phyloP scores from a whole-genome alignment of 1,284 basidiomycete species.

The Melampsora americana region DNA sequence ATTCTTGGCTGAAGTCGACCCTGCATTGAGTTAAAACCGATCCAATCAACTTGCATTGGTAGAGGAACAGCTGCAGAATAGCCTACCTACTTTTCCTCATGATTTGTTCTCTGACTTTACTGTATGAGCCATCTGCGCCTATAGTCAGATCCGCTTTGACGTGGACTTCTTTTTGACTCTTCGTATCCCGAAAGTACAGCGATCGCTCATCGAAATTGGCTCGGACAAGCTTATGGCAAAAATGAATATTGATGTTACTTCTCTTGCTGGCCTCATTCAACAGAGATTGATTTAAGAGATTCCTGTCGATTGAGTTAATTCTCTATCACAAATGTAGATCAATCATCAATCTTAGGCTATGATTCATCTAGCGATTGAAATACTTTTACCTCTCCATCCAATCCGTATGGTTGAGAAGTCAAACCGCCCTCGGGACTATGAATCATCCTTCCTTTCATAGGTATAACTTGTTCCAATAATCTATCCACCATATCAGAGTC shows the following conservation, averaged over 20 bases:
- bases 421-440: conserved; percentile 66
- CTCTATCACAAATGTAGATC: conserved; percentile 66
- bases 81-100: conserved; percentile 81
- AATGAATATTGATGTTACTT: conserved; percentile 68
- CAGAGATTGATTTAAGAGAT: conserved; percentile 79
- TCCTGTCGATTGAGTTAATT: conserved; percentile 89
- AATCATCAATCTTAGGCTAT: conserved; percentile 47
- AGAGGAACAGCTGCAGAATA: conserved; percentile 14
- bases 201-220: conserved; percentile 70
- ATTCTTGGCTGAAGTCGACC: conserved; percentile 89
- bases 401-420: conserved; percentile 30
- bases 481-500: conserved; percentile 69
- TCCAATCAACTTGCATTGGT: background rate
- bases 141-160: conserved; percentile 23
- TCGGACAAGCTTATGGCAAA: conserved; percentile 72
- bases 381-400: conserved; percentile 16
- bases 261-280: conserved; percentile 67
- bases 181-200: conserved; percentile 42
- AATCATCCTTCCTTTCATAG: conserved; percentile 94
- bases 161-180: conserved; percentile 48
- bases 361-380: conserved; percentile 3
- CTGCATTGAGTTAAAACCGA: conserved; percentile 57
- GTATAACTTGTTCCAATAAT: conserved; percentile 76
- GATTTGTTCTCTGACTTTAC: conserved; percentile 76
- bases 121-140: conserved; percentile 85